Evolutionary conservation across 345 rosid species (phyloP).

Genomic region (Salix viminalis): DNA sequence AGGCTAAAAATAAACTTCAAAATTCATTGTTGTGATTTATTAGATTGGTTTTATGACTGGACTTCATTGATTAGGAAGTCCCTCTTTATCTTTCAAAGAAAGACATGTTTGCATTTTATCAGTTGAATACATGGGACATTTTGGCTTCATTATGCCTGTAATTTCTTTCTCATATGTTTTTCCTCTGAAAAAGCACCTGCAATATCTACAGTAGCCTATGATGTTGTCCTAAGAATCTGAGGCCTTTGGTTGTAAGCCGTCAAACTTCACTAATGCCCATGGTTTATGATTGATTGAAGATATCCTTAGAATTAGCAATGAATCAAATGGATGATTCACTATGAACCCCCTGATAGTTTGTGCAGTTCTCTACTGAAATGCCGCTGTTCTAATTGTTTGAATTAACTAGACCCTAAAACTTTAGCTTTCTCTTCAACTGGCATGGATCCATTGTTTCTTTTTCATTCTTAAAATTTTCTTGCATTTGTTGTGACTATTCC

Average conservation of each 20-base stretch:
- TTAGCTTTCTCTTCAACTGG: background rate
- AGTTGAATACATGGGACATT: background rate
- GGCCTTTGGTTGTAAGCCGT: background rate
- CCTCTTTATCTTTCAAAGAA: background rate
- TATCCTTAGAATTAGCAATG: background rate
- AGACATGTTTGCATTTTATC: background rate
- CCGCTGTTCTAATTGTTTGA: too few relatives aligned
- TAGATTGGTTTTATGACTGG: background rate
- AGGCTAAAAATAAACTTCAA: background rate
- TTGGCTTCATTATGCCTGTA: background rate
- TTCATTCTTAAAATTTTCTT: background rate
- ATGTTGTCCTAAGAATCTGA: background rate
- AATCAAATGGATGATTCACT: background rate
- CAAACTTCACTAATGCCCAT: background rate
- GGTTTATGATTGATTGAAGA: background rate
- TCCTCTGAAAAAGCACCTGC: background rate
- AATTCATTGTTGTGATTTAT: background rate
- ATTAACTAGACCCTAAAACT: background rate
- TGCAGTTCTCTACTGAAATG: too few relatives aligned
- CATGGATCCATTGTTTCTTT: background rate
- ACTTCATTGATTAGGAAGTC: background rate
- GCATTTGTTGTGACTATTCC: background rate
- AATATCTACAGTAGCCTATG: background rate
- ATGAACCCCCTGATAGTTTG: too few relatives aligned
- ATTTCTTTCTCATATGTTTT: background rate